Evolutionary conservation across 345 rosid genomes (phyloP), one percentile per base, ranked within the genome.

Genomic region (Sonneratia caseolaris): DNA sequence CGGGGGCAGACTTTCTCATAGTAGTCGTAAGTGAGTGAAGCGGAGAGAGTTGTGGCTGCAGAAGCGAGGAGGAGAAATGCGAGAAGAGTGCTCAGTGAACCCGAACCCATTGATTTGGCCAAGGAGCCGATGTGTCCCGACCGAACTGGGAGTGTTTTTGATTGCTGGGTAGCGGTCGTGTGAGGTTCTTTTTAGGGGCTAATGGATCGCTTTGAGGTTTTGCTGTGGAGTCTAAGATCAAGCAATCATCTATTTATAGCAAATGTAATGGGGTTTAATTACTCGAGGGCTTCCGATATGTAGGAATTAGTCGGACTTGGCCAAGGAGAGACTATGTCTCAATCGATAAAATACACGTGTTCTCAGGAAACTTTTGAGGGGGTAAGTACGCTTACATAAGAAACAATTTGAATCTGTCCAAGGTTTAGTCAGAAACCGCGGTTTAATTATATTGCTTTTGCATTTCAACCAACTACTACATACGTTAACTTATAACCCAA

Each of bases 1-100:
- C 72, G 8, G 27, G 92, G 91, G 70, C 95, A 91, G 21, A 77
- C 69, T 35, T 1, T 64, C 27, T 80, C 82, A 32, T 89, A 89
- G 83, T 81, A 85, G 47, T 70, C 14, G 24, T 95, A 88, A 14
- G 89, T 73, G 27, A 73, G 76, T 4, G 69, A 66, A 27, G 68
- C 0, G 47, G 69, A 62, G 47, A 45, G 0, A 2, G 74, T 66
- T 19, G 74, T 64, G 55, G 59, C 10, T 7, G 61, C 22, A n/a
- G 32, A 45, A 38, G 70, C 47, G 64, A 55, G 18, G 47, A 70
- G 7, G 12, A 59, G 35, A 18, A 62, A 15, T 9, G 56, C 27
- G 0, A 72, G 10, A 45, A 64, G 24, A 43, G 5, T 22, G 43
- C 55, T 70, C 65, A 13, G 0, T 10, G 37, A 37, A 21, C 61